Evolutionary conservation across 257 asterid species (phyloP).

Genomic region (Primulina huaijiensis): DNA sequence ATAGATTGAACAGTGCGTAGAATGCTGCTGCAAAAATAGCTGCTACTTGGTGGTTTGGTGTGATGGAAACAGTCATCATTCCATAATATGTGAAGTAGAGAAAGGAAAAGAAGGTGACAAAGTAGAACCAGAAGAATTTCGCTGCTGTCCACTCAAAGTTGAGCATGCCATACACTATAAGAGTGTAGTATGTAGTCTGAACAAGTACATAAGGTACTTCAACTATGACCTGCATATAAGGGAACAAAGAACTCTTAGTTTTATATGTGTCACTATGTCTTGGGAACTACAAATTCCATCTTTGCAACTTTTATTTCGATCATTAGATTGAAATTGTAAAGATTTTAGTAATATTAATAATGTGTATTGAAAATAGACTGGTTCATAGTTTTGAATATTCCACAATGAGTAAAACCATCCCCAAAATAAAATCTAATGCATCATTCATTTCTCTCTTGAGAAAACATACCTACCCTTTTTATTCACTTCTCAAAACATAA

Average conservation of each 20-base stretch:
- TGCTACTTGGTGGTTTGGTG: conserved; percentile 82
- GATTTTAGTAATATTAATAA: not conserved
- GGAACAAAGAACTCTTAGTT: conserved; percentile 6
- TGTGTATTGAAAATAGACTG: too few species aligned
- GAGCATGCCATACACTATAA: conserved; percentile 75
- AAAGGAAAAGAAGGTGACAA: conserved; percentile 64
- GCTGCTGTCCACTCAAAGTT: conserved; percentile 72
- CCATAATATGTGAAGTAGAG: conserved; percentile 86
- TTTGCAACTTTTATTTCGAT: not conserved
- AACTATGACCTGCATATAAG: conserved; percentile 42
- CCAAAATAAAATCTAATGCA: too few species aligned
- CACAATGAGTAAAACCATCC: too few species aligned
- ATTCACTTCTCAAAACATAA: too few species aligned
- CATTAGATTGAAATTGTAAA: not conserved
- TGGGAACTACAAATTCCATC: not conserved
- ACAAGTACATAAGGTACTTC: conserved; percentile 67
- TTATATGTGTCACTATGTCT: not conserved
- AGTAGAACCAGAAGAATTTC: conserved; percentile 83
- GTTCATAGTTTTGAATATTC: too few species aligned
- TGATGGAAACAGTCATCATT: conserved; percentile 79
- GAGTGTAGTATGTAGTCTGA: conserved; percentile 57
- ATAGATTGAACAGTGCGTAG: conserved; percentile 69
- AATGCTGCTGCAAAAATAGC: conserved; percentile 74
- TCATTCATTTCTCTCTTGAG: too few species aligned
- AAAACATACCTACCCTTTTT: too few species aligned